These are phyloP conservation scores for Solanum dulcamara DNA, from an alignment of 257 asterid genomes.

Conservation along the genomic window DNA sequence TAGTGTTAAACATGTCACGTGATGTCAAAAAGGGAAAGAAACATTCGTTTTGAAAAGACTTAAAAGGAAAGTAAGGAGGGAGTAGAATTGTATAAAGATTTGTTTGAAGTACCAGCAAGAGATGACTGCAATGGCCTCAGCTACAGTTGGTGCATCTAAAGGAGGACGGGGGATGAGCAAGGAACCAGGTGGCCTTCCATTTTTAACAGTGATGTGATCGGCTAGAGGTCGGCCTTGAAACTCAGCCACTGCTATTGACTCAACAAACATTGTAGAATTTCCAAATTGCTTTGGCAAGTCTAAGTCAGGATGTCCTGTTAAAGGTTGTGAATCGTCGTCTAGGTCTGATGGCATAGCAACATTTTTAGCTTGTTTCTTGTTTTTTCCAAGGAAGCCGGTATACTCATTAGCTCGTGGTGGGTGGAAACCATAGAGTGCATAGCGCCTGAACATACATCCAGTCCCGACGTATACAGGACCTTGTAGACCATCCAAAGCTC, in stretches of 20 bases:
- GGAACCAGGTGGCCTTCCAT: conserved; percentile 91
- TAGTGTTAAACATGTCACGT: too few relatives aligned
- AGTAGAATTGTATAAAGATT: not conserved
- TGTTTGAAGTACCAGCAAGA: conserved; percentile 63
- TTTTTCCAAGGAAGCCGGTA: conserved; percentile 52
- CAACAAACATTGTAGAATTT: conserved; percentile 65
- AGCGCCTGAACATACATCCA: conserved; percentile 85
- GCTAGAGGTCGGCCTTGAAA: conserved; percentile 94
- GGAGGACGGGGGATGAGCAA: conserved; percentile 64
- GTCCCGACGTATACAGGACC: conserved; percentile 98
- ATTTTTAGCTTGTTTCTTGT: conserved; percentile 32
- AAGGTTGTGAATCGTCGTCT: conserved; percentile 60
- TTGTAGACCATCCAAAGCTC: conserved; percentile 95
- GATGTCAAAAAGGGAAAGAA: too few relatives aligned
- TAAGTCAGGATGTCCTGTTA: conserved; percentile 65
- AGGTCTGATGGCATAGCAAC: conserved; percentile 12
- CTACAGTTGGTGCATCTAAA: conserved; percentile 90
- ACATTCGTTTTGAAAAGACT: too few relatives aligned
- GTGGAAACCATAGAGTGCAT: conserved; percentile 70
- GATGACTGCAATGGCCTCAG: conserved; percentile 93
- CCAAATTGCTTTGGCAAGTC: conserved; percentile 69
- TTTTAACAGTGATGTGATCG: conserved; percentile 75
- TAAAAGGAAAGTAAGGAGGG: not conserved
- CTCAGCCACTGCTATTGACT: conserved; percentile 83
- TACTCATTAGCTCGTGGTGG: conserved; percentile 90